These are phyloP conservation scores for Climacium dendroides DNA, from an alignment of 225 moss, liverwort and hornwort species.

Conservation along the genomic window DNA sequence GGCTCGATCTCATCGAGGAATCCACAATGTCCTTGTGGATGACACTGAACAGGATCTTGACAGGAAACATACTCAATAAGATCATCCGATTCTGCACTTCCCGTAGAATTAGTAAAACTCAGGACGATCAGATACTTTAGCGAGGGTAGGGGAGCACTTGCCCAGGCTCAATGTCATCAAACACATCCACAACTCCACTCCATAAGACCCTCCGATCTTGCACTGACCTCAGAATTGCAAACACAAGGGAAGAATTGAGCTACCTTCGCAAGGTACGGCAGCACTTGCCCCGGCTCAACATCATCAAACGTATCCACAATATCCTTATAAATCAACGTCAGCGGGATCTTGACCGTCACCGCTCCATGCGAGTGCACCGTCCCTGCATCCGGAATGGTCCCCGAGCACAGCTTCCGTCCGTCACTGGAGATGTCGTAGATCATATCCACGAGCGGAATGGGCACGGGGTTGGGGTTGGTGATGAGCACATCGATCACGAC, in stretches of 20 bases:
- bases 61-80: neutral
- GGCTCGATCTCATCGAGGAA: slow-evolving; percentile 51
- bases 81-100: neutral
- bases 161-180: slow-evolving; percentile 56
- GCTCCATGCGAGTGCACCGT: slow-evolving; percentile 65
- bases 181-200: slow-evolving; percentile 22
- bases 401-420: slow-evolving; percentile 48
- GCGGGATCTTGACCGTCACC: slow-evolving; percentile 65
- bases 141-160: slow-evolving; percentile 45
- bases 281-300: slow-evolving; percentile 66
- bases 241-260: neutral
- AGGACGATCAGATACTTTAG: neutral
- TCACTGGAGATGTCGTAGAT: slow-evolving; percentile 61
- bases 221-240: neutral
- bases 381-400: slow-evolving; percentile 75
- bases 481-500: slow-evolving; percentile 64
- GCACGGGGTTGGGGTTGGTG: slow-evolving; percentile 75
- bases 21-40: slow-evolving; percentile 48
- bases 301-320: slow-evolving; percentile 65
- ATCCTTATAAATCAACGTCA: slow-evolving; percentile 64
- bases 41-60: slow-evolving; percentile 52
- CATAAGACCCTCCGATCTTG: neutral
- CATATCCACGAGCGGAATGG: slow-evolving; percentile 81
- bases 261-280: slow-evolving; percentile 53
- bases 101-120: too few species aligned